Percentiles rank a stretch among this genome's conserved stretches.
phyloP scores from a whole-genome alignment of 495 filamentous ascomycete species.

The Tuber indicum region DNA sequence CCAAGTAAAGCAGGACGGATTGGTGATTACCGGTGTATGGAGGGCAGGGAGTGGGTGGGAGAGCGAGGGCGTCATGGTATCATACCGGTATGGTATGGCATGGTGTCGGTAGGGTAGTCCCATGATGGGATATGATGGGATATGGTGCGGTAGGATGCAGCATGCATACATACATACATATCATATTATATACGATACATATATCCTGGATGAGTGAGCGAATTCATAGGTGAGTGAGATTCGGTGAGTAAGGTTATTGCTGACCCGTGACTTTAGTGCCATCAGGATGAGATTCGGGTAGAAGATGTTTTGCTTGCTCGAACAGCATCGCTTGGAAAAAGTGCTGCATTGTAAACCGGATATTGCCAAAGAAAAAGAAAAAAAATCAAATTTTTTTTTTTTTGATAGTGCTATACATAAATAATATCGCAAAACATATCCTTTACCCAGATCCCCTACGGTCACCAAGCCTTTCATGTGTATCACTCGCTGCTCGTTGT shows the following conservation, averaged over 20 bases:
- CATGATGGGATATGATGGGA: background rate
- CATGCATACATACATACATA: background rate
- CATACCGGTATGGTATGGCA: background rate
- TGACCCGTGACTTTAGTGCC: background rate
- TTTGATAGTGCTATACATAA: background rate
- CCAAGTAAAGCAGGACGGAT: background rate
- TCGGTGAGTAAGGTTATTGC: background rate
- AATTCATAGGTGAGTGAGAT: background rate
- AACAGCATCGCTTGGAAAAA: background rate
- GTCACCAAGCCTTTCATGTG: conserved; percentile 14
- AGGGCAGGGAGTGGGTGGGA: background rate
- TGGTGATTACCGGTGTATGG: background rate
- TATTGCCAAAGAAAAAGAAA: background rate
- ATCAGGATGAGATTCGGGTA: background rate
- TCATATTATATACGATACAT: no score
- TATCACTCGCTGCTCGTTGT: conserved; percentile 36
- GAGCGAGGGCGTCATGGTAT: background rate
- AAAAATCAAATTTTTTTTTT: no score
- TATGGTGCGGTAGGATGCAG: background rate
- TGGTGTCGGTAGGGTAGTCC: background rate
- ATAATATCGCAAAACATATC: background rate
- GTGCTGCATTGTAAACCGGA: no score
- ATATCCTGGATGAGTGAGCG: background rate
- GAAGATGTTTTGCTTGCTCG: background rate
- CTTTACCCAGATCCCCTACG: conserved; percentile 16